Evolutionary conservation across 148 eudicot species (phyloP).

Genomic region (Vaccinium macrocarpon): DNA sequence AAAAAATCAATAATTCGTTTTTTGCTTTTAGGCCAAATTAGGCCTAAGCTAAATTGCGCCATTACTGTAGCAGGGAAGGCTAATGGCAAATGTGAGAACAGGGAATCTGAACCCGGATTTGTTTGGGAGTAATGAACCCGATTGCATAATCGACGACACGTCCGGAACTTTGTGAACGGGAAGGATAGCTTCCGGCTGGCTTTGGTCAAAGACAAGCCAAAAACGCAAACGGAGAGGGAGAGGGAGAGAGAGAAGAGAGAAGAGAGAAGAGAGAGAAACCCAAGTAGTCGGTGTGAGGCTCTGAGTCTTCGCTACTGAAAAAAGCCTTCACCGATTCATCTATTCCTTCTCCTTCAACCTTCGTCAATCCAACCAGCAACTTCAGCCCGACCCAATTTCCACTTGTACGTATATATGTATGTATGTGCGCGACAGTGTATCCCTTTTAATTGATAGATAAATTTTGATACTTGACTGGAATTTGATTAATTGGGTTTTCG

Average conservation of each 20-base stretch:
- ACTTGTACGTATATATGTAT: background rate
- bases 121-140: constrained; percentile 26
- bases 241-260: background rate
- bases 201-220: constrained; percentile 20
- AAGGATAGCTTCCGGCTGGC: constrained; percentile 12
- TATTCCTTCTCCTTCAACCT: background rate
- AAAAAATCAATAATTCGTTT: too few relatives aligned
- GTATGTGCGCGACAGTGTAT: too few relatives aligned
- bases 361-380: background rate
- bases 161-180: constrained; percentile 31
- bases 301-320: background rate
- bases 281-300: constrained; percentile 12
- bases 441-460: background rate
- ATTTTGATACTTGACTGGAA: background rate
- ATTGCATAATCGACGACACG: constrained; percentile 41
- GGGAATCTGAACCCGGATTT: constrained; percentile 45
- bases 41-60: too few relatives aligned
- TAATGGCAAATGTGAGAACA: constrained; percentile 7
- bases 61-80: background rate
- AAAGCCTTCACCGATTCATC: background rate
- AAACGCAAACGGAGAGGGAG: background rate
- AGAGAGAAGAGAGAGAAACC: background rate
- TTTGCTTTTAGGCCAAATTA: too few relatives aligned
- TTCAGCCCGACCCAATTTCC: background rate
- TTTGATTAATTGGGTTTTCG: background rate